Base-by-base conservation (phyloP, 1,284 basidiomycete species). In the Ustilago sp. region DNA sequence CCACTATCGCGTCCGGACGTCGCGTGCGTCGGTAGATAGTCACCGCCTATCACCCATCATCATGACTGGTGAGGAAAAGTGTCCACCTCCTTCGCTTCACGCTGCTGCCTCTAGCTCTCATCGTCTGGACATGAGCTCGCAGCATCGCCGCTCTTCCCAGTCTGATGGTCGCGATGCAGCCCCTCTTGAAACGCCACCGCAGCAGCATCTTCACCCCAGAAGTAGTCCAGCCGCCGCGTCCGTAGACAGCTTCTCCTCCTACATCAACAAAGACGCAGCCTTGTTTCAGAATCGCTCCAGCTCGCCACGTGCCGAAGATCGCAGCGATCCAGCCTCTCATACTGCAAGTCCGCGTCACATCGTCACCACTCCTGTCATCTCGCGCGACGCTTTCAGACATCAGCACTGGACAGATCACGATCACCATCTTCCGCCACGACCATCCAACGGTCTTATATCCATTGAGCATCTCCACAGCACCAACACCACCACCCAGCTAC, bases 171-270 rank as follows among this genome's bases (percentile, higher is more conserved):
- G 66, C 53, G 67, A 70, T 35, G 53, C 23, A 15, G 41, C n/a
- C 13, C 58, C 35, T 39, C 51, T 51, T 39, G 36, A 23, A 32
- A 62, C 68, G 54, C 68, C 64, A 8, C 59, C 69, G 8, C 63
- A 62, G 35, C 64, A 68, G 11, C 70, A 68, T 17, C 39, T 61
- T 43, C 65, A 67, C 11, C 47, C 52, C 7, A 61, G 60, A 54
- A 77, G 76, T 38, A 78, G 76, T 47, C 76, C 76, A 41, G 63
- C 76, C 15, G 73, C 72, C 56, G 76, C 72, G 47, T 78, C 76
- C 6, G 73, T 74, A 15, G 76, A 78, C 43, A 78, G 76, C 68
- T 78, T 78, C 60, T 78, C 76, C 23, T 78, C 76, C 38, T 78
- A 78, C 55, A 74, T 78, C 68, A 68, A 78, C 72, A 78, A 75